phyloP scores from a whole-genome alignment of 164 flowering plant genomes.

The Brasenia schreberi region DNA sequence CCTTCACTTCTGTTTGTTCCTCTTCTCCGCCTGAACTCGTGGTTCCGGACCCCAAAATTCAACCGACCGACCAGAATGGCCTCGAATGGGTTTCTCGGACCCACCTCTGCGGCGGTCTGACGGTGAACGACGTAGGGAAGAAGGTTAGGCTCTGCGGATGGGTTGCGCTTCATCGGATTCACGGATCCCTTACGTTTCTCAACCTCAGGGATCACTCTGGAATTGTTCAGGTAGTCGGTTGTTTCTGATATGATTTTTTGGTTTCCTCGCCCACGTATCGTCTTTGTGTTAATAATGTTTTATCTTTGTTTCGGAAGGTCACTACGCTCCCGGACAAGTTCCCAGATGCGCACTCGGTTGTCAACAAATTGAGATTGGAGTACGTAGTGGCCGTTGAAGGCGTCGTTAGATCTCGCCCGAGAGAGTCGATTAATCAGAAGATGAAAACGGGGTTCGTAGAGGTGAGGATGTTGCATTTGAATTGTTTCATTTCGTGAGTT shows the following conservation, averaged over 20 bases:
- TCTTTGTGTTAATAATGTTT: neutral
- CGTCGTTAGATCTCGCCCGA: slow-evolving; percentile 59
- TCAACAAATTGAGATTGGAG: slow-evolving; percentile 71
- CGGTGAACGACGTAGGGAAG: slow-evolving; percentile 47
- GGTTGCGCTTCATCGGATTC: slow-evolving; percentile 90
- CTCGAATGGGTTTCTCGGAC: slow-evolving; percentile 71
- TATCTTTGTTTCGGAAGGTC: slow-evolving; percentile 23
- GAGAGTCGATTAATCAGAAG: slow-evolving; percentile 60
- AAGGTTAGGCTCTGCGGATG: slow-evolving; percentile 86
- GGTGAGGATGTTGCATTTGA: slow-evolving; percentile 22
- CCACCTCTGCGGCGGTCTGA: slow-evolving; percentile 51
- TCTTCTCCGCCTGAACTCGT: slow-evolving; percentile 20
- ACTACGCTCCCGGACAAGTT: slow-evolving; percentile 73
- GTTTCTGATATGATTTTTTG: neutral
- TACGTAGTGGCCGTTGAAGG: slow-evolving; percentile 85
- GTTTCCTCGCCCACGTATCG: neutral
- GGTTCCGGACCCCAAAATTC: slow-evolving; percentile 10
- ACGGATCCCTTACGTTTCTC: slow-evolving; percentile 84
- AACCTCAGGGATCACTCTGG: slow-evolving; percentile 88
- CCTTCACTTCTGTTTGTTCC: slow-evolving; percentile 7
- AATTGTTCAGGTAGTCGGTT: slow-evolving; percentile 46
- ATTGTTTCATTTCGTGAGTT: too few species aligned
- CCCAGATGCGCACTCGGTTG: slow-evolving; percentile 59
- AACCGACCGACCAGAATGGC: slow-evolving; percentile 6
- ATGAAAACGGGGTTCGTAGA: slow-evolving; percentile 84